Evolutionary conservation across 1,284 basidiomycete species (phyloP).

Genomic region (Rhodotorula glutinis): DNA sequence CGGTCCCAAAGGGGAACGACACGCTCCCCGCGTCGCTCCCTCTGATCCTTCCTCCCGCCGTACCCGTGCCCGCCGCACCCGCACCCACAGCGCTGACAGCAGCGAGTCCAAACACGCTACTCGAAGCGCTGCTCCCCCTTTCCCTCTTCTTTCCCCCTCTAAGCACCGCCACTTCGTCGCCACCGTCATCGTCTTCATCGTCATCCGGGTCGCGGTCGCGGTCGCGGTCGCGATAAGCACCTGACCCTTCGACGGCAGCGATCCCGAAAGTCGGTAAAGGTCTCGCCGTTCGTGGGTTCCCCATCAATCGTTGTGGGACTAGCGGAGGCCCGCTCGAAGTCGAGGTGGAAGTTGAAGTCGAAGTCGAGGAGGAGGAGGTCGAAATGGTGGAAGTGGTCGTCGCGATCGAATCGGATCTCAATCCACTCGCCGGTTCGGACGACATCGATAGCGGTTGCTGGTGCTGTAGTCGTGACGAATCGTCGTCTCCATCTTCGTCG

Average conservation of each 20-base stretch:
- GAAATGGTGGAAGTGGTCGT: neutral
- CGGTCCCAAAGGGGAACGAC: neutral
- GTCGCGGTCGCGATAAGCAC: neutral
- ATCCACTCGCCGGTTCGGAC: neutral
- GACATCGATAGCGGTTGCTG: neutral
- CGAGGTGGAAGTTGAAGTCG: neutral
- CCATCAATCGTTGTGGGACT: too few species aligned
- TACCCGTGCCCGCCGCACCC: neutral
- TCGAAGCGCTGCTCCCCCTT: constrained; percentile 28
- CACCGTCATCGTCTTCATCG: neutral
- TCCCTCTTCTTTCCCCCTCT: constrained; percentile 2
- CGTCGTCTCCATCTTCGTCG: neutral
- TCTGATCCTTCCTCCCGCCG: neutral
- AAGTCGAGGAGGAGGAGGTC: neutral
- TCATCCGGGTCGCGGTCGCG: too few species aligned
- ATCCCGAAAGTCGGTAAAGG: constrained; percentile 28
- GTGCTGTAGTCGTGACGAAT: too few species aligned
- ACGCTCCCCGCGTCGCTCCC: neutral
- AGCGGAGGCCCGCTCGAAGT: neutral
- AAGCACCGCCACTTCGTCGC: too few species aligned
- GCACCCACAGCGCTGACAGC: too few species aligned
- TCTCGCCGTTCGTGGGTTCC: neutral
- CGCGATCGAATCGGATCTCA: neutral
- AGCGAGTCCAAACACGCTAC: constrained; percentile 10
- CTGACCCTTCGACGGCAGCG: constrained; percentile 18